A percentile compares a stretch with the other conserved stretches of the same genome.
phyloP scores from a whole-genome alignment of 2,329 filamentous ascomycete species.

The Botrytis elliptica region DNA sequence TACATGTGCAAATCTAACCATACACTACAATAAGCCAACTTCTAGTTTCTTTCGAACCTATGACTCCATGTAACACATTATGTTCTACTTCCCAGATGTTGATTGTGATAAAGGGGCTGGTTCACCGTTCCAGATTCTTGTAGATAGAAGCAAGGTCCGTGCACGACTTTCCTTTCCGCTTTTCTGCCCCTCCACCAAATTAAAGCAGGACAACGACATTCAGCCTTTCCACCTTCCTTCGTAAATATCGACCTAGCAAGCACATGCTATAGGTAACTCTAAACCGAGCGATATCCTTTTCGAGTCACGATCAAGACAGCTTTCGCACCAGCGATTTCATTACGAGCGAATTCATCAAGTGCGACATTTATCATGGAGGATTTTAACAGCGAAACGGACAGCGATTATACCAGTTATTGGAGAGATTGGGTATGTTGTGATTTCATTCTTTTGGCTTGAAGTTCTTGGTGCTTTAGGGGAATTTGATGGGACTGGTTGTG shows the following conservation, averaged over 20 bases:
- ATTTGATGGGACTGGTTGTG: background rate
- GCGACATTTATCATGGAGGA: slow-evolving; percentile 71
- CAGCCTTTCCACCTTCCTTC: slow-evolving; percentile 10
- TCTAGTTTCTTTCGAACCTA: background rate
- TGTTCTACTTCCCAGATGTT: background rate
- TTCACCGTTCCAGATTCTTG: background rate
- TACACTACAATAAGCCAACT: background rate
- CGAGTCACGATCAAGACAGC: background rate
- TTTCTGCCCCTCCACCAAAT: slow-evolving; percentile 22
- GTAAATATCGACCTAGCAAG: slow-evolving; percentile 31
- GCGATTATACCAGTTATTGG: slow-evolving; percentile 99
- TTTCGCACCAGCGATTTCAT: background rate
- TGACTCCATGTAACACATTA: background rate
- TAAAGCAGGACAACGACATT: slow-evolving; percentile 21
- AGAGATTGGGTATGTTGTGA: slow-evolving; percentile 82
- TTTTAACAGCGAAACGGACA: slow-evolving; percentile 96
- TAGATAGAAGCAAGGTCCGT: slow-evolving; percentile 10
- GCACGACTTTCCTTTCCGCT: background rate
- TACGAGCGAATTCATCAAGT: background rate
- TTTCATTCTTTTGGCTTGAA: slow-evolving; percentile 24
- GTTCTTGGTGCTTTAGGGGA: slow-evolving; percentile 14
- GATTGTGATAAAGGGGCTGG: slow-evolving; percentile 13
- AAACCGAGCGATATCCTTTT: background rate
- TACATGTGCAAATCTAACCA: background rate
- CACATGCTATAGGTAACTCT: slow-evolving; percentile 32